These are phyloP conservation scores for Chlorella sorokiniana DNA, from an alignment of 139 green algal species.

Conservation along the genomic window DNA sequence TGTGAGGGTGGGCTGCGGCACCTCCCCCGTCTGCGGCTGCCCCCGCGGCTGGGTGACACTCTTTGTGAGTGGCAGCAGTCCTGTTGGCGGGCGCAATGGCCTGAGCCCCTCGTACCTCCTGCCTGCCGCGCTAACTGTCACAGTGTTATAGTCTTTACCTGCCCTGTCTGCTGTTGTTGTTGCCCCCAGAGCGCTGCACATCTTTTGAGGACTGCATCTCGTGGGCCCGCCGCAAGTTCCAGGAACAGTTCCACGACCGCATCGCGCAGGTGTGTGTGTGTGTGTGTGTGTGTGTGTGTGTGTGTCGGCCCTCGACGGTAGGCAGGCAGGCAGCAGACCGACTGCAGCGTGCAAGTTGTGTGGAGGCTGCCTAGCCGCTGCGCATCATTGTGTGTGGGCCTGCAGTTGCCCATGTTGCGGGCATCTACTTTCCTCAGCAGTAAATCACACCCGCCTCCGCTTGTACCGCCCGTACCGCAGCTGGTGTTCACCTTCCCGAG, in stretches of 20 bases:
- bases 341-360: too few relatives aligned
- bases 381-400: too few relatives aligned
- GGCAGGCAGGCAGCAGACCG: neutral
- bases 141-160: neutral
- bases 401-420: neutral
- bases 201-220: slow-evolving; percentile 89
- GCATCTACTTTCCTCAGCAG: neutral
- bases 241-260: slow-evolving; percentile 47
- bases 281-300: neutral
- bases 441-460: slow-evolving; percentile 27
- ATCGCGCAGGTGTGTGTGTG: slow-evolving; percentile 17
- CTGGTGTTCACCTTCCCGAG: slow-evolving; percentile 95
- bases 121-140: neutral
- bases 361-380: too few relatives aligned
- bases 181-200: slow-evolving; percentile 46
- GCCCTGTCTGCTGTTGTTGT: neutral
- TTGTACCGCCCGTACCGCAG: slow-evolving; percentile 58
- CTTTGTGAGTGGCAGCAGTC: too few relatives aligned
- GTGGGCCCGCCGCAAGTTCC: slow-evolving; percentile 83
- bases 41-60: too few relatives aligned
- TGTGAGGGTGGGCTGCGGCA: neutral
- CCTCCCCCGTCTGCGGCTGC: neutral
- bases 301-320: neutral
- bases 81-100: too few relatives aligned
- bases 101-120: too few relatives aligned